These are phyloP conservation scores for Penicillium maclennaniae DNA, from an alignment of 495 filamentous ascomycete genomes.

Conservation along the genomic window DNA sequence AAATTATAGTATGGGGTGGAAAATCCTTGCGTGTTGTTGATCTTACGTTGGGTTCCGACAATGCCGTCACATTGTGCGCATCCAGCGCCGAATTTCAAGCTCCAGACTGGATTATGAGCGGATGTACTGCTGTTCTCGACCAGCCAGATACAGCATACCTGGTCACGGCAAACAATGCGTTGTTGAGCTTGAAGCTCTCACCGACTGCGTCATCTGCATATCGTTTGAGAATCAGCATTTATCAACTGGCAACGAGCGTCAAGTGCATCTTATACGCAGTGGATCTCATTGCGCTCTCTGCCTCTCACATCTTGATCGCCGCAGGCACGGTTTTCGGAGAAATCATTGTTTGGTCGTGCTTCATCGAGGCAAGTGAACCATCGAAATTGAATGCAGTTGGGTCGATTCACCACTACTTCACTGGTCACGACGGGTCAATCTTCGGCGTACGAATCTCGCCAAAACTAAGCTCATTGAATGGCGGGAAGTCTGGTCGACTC, in stretches of 20 bases:
- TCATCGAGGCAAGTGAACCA: constrained; percentile 19
- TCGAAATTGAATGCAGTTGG: constrained; percentile 14
- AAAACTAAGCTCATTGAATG: constrained; percentile 38
- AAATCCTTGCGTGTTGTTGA: constrained; percentile 62
- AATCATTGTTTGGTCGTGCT: constrained; percentile 82
- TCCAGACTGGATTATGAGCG: constrained; percentile 82
- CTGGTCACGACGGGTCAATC: constrained; percentile 89
- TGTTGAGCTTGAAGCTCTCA: constrained; percentile 44
- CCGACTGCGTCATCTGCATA: constrained; percentile 17
- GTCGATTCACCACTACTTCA: constrained; percentile 66
- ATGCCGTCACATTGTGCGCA: constrained; percentile 8
- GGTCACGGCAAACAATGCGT: constrained; percentile 82
- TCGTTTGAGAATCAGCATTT: constrained; percentile 25
- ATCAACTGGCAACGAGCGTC: constrained; percentile 60
- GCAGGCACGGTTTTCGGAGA: constrained; percentile 93
- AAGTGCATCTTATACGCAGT: constrained; percentile 87
- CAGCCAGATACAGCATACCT: constrained; percentile 34
- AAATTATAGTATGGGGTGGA: constrained; percentile 72
- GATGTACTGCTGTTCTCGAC: constrained; percentile 36
- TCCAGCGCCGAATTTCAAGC: constrained; percentile 40
- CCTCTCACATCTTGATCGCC: constrained; percentile 63
- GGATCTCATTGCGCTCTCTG: constrained; percentile 57
- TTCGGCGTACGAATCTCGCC: constrained; percentile 81
- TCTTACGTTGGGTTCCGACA: constrained; percentile 3
- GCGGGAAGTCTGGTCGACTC: constrained; percentile 45